Evolutionary conservation across 2,329 filamentous ascomycete species (phyloP).

Genomic region (Colletotrichum sp.): DNA sequence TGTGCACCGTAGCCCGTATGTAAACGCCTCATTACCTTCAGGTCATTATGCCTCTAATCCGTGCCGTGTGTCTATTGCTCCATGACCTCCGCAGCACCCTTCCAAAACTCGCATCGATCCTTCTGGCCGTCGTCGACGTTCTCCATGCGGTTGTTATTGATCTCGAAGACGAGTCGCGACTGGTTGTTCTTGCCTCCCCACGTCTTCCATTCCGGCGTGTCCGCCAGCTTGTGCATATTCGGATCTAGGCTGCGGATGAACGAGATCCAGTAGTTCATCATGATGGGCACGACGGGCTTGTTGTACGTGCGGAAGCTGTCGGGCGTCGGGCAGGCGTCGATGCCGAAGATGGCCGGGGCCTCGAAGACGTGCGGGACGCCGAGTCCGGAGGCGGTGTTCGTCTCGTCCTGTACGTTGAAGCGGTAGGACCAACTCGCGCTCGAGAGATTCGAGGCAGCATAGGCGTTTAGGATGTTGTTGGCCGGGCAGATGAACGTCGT

Average conservation of each 20-base stretch:
- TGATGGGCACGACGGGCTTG: slow-evolving; percentile 45
- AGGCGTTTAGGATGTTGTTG: slow-evolving; percentile 41
- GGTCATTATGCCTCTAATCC: background rate
- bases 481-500: slow-evolving; percentile 49
- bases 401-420: slow-evolving; percentile 50
- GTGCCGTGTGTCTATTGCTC: slow-evolving; percentile 10
- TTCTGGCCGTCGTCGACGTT: slow-evolving; percentile 34
- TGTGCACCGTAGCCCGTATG: background rate
- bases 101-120: slow-evolving; percentile 47
- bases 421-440: slow-evolving; percentile 48
- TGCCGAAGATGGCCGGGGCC: slow-evolving; percentile 53
- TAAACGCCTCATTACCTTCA: slow-evolving; percentile 7
- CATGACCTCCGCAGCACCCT: slow-evolving; percentile 34
- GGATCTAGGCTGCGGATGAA: slow-evolving; percentile 53
- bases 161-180: slow-evolving; percentile 44
- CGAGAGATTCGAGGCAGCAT: slow-evolving; percentile 23
- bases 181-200: slow-evolving; percentile 35
- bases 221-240: slow-evolving; percentile 36
- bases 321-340: slow-evolving; percentile 34
- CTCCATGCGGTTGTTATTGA: slow-evolving; percentile 45
- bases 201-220: slow-evolving; percentile 44
- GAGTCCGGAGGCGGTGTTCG: slow-evolving; percentile 38
- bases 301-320: slow-evolving; percentile 50
- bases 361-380: slow-evolving; percentile 57
- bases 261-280: slow-evolving; percentile 56